These are phyloP conservation scores for Aspergillus puulaauensis DNA, from an alignment of 2,329 filamentous ascomycete genomes.

Conservation along the genomic window DNA sequence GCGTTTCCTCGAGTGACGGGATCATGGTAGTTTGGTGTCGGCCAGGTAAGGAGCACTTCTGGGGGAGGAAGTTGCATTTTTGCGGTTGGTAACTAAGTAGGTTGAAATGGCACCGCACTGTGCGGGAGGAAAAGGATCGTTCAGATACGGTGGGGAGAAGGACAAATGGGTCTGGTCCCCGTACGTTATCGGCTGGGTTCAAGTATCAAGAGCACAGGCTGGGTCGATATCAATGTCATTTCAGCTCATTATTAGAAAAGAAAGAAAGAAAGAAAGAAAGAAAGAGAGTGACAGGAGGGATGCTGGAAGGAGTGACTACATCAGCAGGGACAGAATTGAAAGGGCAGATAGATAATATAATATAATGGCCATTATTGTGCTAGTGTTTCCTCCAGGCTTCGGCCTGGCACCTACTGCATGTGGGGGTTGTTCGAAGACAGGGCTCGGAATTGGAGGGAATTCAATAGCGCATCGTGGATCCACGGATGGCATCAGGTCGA, in stretches of 20 bases:
- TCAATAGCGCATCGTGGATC: conserved; percentile 4
- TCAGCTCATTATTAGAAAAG: neutral
- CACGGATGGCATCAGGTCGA: neutral
- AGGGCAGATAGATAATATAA: neutral
- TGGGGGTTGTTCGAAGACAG: neutral
- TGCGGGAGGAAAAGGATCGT: neutral
- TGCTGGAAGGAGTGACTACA: neutral
- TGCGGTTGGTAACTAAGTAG: neutral
- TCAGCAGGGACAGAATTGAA: neutral
- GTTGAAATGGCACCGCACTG: neutral
- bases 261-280: neutral
- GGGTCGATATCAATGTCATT: conserved; percentile 10
- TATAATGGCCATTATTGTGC: neutral
- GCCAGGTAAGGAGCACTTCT: conserved; percentile 46
- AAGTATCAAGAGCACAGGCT: conserved; percentile 10
- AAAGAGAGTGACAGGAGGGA: neutral
- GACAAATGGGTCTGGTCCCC: neutral
- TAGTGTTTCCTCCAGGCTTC: neutral
- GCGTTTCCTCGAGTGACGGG: conserved; percentile 46
- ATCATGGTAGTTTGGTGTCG: conserved; percentile 48
- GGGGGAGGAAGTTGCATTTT: conserved; percentile 43
- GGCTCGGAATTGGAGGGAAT: conserved; percentile 1
- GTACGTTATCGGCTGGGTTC: neutral
- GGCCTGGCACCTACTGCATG: neutral
- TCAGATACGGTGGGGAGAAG: neutral